These are phyloP conservation scores for Prunus yedoensis DNA, from an alignment of 331 rosid genomes.

Conservation along the genomic window DNA sequence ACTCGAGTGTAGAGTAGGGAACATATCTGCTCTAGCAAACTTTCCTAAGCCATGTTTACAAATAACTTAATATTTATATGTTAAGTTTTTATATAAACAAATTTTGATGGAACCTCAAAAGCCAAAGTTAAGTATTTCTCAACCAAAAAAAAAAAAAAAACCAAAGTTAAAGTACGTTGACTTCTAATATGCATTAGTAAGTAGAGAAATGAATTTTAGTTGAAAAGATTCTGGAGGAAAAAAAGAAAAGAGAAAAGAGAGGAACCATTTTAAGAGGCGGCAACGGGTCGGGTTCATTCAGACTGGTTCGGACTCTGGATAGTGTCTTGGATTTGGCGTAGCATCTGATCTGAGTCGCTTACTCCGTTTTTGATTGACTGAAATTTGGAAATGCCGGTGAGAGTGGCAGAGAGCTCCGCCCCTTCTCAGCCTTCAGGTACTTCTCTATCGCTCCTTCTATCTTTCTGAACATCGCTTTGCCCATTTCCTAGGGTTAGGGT, in stretches of 20 bases:
- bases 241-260: accelerated
- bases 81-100: not conserved
- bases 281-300: not conserved
- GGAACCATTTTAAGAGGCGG: not conserved
- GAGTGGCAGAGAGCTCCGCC: constrained; percentile 44
- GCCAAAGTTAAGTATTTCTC: not conserved
- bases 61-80: not conserved
- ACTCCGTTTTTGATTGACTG: not conserved
- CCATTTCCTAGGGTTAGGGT: constrained; percentile 9
- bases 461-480: not conserved
- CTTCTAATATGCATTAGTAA: too few relatives aligned
- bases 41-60: too few relatives aligned
- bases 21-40: too few relatives aligned
- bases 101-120: not conserved
- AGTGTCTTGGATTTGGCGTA: not conserved
- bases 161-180: too few relatives aligned
- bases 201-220: too few relatives aligned
- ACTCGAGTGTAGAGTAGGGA: too few relatives aligned
- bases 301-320: not conserved
- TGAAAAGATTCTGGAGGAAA: too few relatives aligned
- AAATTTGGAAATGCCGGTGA: constrained; percentile 39
- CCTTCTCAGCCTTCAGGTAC: constrained; percentile 46
- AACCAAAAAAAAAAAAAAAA: too few relatives aligned
- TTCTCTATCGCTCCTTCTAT: not conserved
- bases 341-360: not conserved